phyloP scores from a whole-genome alignment of 2,329 filamentous ascomycete genomes.

The Fusarium pilosicola region DNA sequence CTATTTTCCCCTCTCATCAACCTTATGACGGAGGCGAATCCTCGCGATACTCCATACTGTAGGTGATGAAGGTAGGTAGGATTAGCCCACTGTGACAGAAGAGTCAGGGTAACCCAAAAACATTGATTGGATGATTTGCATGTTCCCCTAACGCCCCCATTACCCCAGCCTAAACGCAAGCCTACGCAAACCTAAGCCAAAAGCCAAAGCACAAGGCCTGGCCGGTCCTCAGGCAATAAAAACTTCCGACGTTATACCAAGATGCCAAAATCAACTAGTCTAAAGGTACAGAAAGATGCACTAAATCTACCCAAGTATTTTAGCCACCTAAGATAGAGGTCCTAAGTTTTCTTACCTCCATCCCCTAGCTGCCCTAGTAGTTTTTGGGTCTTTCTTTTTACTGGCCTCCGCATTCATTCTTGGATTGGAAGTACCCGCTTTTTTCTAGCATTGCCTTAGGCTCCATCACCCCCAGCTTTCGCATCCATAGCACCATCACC shows the following conservation, averaged over 20 bases:
- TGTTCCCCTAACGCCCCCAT: slow-evolving; percentile 13
- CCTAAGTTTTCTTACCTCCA: background rate
- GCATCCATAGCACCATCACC: background rate
- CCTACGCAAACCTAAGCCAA: background rate
- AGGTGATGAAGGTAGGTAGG: slow-evolving; percentile 7
- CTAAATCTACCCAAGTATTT: background rate
- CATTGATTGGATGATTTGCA: slow-evolving; percentile 25
- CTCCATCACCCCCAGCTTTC: slow-evolving; percentile 14
- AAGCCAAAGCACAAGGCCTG: background rate
- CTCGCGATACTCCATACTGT: background rate
- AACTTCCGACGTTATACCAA: background rate
- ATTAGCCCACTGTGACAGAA: slow-evolving; percentile 32
- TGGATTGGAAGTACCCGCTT: slow-evolving; percentile 2
- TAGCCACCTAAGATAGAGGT: background rate
- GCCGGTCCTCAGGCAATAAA: background rate
- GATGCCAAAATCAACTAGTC: background rate
- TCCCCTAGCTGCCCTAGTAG: background rate
- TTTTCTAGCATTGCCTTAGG: slow-evolving; percentile 10
- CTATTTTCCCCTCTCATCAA: background rate
- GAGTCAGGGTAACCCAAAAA: slow-evolving; percentile 30
- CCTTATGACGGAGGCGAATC: slow-evolving; percentile 3
- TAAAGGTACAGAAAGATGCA: too few species aligned
- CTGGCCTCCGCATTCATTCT: slow-evolving; percentile 22
- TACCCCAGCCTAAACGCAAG: slow-evolving; percentile 1
- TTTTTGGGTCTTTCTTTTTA: background rate